Base-by-base conservation (phyloP, 2,329 filamentous ascomycete species). In the Davidsoniella eucalypti region DNA sequence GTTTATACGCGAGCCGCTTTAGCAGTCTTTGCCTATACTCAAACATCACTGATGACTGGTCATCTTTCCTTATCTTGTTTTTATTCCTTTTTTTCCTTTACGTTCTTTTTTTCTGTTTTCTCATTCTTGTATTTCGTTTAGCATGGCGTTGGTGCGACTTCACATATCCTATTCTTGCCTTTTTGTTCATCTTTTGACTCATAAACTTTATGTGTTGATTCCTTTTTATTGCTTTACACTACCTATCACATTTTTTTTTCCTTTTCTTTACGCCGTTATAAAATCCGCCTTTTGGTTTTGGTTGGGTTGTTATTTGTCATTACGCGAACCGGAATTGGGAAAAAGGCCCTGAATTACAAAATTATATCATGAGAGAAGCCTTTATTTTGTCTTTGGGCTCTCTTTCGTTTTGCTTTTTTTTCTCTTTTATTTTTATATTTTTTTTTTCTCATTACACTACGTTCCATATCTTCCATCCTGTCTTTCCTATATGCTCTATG, bases 61-160 rank as follows among this genome's bases (percentile, higher is more conserved):
- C 38, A 26, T 18, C 33, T 17, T 47, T 41, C 43, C 33, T 33
- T 47, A 36, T 51, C 41, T 26, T 37, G 41, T 43, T 47, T 12
- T 37, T 51, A 23, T 44, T 44, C 42, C 18, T 16, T 33, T 17
- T 5, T 18, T 9, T n/a, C n/a, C n/a, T 40, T 46, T 36, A 36
- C 8, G 38, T 14, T 25, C 39, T 29, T 41, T 41, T 45, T 21
- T 47, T 43, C 29, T 21, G 23, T 16, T 14, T 17, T 25, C 14
- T 52, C 33, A 46, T 29, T 41, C 39, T 44, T 49, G 37, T 17
- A 26, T 33, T 25, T 46, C 37, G 44, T 52, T 48, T 46, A 52
- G 37, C 40, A 43, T 40, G 16, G 47, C 21, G 47, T 25, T 47
- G 29, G 45, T 49, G 25, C 44, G 16, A 10, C 29, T 16, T 39